phyloP scores from a whole-genome alignment of 805 yeast genomes.

The Ogataea dorogensis region DNA sequence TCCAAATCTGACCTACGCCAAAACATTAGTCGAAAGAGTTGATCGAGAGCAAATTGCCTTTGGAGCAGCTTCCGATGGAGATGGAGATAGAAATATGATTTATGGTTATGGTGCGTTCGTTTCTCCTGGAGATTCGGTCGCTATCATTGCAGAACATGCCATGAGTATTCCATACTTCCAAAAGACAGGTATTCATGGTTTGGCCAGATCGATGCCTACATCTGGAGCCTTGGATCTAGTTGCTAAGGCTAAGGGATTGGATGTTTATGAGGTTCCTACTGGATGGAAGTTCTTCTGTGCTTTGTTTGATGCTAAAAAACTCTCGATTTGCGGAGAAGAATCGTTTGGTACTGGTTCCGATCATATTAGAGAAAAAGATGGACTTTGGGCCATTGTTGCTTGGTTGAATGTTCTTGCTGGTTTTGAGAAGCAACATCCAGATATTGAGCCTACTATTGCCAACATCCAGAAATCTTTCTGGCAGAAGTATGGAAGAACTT shows the following conservation, averaged over 20 bases:
- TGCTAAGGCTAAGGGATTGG: slow-evolving; percentile 70
- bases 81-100: slow-evolving; percentile 98
- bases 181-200: slow-evolving; percentile 81
- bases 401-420: slow-evolving; percentile 95
- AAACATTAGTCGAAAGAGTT: slow-evolving; percentile 80
- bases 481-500: slow-evolving; percentile 93
- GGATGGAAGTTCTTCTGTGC: slow-evolving; percentile 99
- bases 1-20: slow-evolving; percentile 94
- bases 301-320: slow-evolving; percentile 85
- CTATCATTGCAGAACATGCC: slow-evolving; percentile 94
- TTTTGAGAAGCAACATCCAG: slow-evolving; percentile 58
- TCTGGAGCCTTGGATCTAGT: slow-evolving; percentile 91
- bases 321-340: slow-evolving; percentile 97
- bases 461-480: slow-evolving; percentile 84
- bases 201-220: slow-evolving; percentile 98
- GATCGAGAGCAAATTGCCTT: slow-evolving; percentile 79
- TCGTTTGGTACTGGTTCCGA: slow-evolving; percentile 97
- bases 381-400: slow-evolving; percentile 95
- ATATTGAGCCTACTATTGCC: slow-evolving; percentile 54
- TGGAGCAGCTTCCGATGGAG: slow-evolving; percentile 99
- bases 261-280: slow-evolving; percentile 93
- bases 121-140: slow-evolving; percentile 97
- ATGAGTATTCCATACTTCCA: slow-evolving; percentile 86
- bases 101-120: slow-evolving; percentile 94
- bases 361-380: slow-evolving; percentile 97